These are phyloP conservation scores for Fusarium pseudograminearum DNA, from an alignment of 2,329 filamentous ascomycete genomes.

Conservation along the genomic window DNA sequence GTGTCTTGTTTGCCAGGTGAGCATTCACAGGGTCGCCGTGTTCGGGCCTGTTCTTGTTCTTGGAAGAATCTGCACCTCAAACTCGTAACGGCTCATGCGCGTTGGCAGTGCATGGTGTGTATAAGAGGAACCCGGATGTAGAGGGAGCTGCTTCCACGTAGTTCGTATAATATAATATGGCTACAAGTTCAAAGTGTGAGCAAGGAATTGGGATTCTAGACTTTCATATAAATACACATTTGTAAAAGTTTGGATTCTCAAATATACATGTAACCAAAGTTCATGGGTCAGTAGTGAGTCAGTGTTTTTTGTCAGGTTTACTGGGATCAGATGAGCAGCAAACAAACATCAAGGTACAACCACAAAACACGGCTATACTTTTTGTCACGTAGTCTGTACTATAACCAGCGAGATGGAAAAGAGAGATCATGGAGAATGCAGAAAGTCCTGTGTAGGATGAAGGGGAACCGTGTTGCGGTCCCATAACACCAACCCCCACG, in stretches of 20 bases:
- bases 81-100: too few relatives aligned
- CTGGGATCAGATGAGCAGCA: background rate
- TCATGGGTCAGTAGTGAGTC: background rate
- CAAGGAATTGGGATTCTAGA: fast-evolving
- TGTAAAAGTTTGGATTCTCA: background rate
- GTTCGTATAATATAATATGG: background rate
- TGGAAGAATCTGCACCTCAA: too few relatives aligned
- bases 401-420: too few relatives aligned
- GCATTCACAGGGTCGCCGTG: too few relatives aligned
- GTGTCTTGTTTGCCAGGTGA: too few relatives aligned
- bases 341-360: background rate
- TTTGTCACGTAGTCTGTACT: background rate
- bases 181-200: background rate
- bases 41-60: too few relatives aligned
- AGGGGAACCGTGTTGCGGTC: too few relatives aligned
- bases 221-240: background rate
- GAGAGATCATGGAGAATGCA: background rate
- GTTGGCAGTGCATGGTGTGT: too few relatives aligned
- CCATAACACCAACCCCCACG: too few relatives aligned
- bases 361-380: background rate
- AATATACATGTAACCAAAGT: background rate
- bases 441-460: too few relatives aligned
- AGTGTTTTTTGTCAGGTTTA: background rate
- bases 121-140: background rate
- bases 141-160: background rate